Base-by-base conservation (phyloP, 2,329 filamentous ascomycete genomes). In the Aspergillus melleus region DNA sequence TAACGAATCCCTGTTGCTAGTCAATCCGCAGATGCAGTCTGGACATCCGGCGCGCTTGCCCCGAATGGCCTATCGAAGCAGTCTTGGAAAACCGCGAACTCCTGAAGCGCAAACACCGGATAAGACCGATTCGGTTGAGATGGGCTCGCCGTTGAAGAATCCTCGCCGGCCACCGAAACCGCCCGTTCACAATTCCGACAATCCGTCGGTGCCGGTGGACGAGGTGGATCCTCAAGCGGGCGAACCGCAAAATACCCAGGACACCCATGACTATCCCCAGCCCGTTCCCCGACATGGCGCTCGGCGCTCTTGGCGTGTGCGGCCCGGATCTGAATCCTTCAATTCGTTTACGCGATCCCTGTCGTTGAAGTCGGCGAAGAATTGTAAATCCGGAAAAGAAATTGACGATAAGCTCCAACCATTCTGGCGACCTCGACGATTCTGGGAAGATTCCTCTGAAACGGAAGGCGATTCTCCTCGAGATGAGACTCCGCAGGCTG, bases 381-480 rank as follows among this genome's bases (percentile, higher is more conserved):
- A 80, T 58, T 72, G 74, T 57, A 78, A 76, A 65, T 72, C 76
- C 2, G 77, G 75, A 39, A 74, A 77, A 54, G 74, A 79, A 22
- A 73, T 78, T 51, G 79, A 85, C 56, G 77, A 77, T 49, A 79
- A 79, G 46, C 71, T 86, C 6, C 82, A 87, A 64, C 85, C 86
- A 1, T 86, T 88, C 68, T 88, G 86, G 86, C 80, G 83, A 22
- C 86, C 86, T 1, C 81, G 82, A 42, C 81, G 81, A n/a, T 87
- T 88, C 72, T 88, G 85, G 85, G 84, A 87, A 44, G 83, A 83
- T 44, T 73, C 84, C 26, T 74, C 78, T 16, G 76, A 76, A 52
- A 73, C 75, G 11, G 78, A 80, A 44, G 76, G 69, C 24, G 75
- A 79, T 19, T 61, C 64, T 10, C 60, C 61, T 19, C 57, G 55